Base-by-base conservation (phyloP, 768 basidiomycete species). In the Gelatoporia subvermispora region DNA sequence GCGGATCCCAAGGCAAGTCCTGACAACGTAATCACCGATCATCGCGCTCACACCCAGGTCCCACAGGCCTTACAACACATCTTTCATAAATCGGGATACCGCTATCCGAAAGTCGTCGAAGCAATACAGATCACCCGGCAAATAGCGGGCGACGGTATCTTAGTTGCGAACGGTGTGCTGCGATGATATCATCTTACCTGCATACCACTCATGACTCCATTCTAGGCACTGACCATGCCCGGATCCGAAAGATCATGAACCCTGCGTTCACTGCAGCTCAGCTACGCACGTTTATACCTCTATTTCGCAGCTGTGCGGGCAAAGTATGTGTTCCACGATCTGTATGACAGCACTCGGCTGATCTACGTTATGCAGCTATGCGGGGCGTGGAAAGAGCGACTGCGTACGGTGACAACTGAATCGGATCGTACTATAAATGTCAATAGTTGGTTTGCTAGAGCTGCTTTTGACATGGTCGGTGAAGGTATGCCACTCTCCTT, bases 21-120 rank as follows among this genome's bases (percentile, higher is more conserved):
- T 9, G 17, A 7, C 9, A 21, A 4, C 43, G 17, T 20, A 23
- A n/a, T 16, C 28, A 5, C 28, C 13, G 3, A 16, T 44, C 25
- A 41, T 23, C 35, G 42, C 43, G 31, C 18, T 51, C 11, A 50
- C 36, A 25, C 23, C 46, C 5, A 39, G 35, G 1, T 49, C 21
- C 35, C 43, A 2, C 34, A 64, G 52, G 63, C 62, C 0, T 43
- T 65, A 8, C 65, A 66, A 45, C 56, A 62, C 46, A 59, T 63
- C 36, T 54, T 60, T 13, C 58, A 66, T 22, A 58, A 56, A 23
- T 58, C 63, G 0, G 59, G 60, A 31, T 65, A 63, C 36, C 54
- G 53, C 42, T 66, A 58, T 47, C 43, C 46, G 21, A 59, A 79
- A 57, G 18, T 41, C 37, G 41, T 4, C 8, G 53, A 52, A 16